Conservation (phyloP, 2,329 filamentous ascomycete genomes). For the Chalaropsis ovoidea region DNA sequence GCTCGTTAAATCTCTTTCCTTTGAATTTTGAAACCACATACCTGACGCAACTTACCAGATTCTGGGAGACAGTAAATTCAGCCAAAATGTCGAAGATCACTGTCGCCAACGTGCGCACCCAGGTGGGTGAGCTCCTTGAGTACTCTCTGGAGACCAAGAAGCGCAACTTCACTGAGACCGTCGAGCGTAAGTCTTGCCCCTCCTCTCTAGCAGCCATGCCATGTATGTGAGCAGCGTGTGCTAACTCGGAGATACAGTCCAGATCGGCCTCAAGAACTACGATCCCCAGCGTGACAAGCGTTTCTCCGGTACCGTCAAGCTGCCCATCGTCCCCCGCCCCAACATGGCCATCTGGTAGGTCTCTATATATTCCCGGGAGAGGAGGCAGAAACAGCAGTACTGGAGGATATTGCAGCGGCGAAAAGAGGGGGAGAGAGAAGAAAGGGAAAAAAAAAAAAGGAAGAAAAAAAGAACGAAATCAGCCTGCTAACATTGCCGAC, state of each 20-base stretch:
- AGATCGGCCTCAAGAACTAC: constrained; percentile 97
- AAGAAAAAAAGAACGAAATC: not conserved
- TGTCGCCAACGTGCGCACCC: constrained; percentile 88
- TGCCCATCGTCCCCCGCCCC: constrained; percentile 82
- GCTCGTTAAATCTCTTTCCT: constrained; percentile 15
- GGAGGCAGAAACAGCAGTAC: too few species aligned
- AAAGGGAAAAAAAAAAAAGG: too few species aligned
- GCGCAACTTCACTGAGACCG: constrained; percentile 90
- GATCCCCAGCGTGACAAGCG: constrained; percentile 99
- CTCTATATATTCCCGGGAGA: not conserved
- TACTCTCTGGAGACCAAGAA: constrained; percentile 94
- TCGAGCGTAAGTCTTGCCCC: constrained; percentile 47
- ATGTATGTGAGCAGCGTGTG: not conserved
- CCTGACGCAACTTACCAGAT: constrained; percentile 26
- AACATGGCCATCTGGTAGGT: constrained; percentile 68
- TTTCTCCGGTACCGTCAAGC: constrained; percentile 99
- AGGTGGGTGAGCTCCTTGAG: constrained; percentile 86
- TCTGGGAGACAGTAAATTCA: constrained; percentile 62
- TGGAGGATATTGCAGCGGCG: too few species aligned
- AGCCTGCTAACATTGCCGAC: not conserved
- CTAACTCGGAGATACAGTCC: constrained; percentile 34
- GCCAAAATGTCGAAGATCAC: constrained; percentile 75
- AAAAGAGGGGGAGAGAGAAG: too few species aligned
- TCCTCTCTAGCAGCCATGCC: too few species aligned
- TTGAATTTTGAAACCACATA: constrained; percentile 17